Evolutionary conservation across 176 grass and related monocot genomes (phyloP), one percentile per base, ranked within the genome.

Genomic region (Avena atlantica): DNA sequence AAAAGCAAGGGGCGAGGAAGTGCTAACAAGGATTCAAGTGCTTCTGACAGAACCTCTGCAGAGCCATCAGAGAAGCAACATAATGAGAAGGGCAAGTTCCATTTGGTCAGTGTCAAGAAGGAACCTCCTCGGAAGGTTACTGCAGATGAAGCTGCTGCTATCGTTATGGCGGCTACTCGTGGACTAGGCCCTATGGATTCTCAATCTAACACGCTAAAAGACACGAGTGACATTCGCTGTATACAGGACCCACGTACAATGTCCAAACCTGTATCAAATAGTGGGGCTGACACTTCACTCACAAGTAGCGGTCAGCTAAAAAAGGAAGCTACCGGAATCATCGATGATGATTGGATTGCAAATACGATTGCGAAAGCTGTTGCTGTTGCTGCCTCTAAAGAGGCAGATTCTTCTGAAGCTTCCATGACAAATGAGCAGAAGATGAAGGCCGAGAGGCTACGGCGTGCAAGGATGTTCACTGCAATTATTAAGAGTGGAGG

Each of bases 361-460:
- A 92, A 96, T 60, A 90, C 94, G 34, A 98, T 98, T 25, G 92
- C 93, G 20, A 98, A 94, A 90, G 93, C 97, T 61, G 94, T 92
- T 77, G 97, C 97, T 51, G 86, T 89, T 21, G 93, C 70, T 7
- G 90, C 92, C 15, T 96, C 92, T 36, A 89, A 89, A 72, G 94
- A 96, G 74, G 94, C 89, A 36, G 93, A 93, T 80, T 94, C 92
- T 81, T 98, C 92, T 23, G 88, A 96, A 86, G 92, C 89, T 85
- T 88, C 91, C 23, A 78, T 94, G 76, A 94, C 92, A 47, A 94
- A 94, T 71, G 97, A 94, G 40, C 92, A 98, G 85, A 98, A 94
- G 92, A 69, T 98, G 68, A 96, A 96, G 85, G 89, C 94, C 27
- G 97, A 98, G 89, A 96, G 97, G 92, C 90, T 98, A 75, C 90